Evolutionary conservation across 768 basidiomycete species (phyloP), one percentile per base, ranked within the genome.

Genomic region (Tylopilus sp.): DNA sequence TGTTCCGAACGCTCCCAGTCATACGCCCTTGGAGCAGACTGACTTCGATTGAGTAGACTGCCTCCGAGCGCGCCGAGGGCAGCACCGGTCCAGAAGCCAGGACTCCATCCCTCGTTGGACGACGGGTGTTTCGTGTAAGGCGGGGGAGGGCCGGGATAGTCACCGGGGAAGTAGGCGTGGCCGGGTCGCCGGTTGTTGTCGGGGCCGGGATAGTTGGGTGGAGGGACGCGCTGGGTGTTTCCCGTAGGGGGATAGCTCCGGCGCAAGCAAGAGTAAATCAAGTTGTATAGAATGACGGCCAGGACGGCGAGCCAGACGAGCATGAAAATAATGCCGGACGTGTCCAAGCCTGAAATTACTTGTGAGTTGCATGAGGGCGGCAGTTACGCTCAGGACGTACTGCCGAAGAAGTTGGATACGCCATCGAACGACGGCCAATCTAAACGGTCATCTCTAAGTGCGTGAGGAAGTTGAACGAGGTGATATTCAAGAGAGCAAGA

Each of bases 41-140:
- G 62, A 26, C 61, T 60, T 38, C 68, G 70, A 63, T 78, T 85
- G 70, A 77, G 73, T 3, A 84, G 60, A 55, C 81, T 80, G 25
- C 83, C 79, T 3, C 84, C 87, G 3, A 88, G 66, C 24, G 85
- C 86, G 8, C 91, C 94, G 1, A 87, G 62, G 1, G 82, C 80
- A 8, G 89, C 82, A 4, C 93, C 93, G 2, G 88, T 86, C 88
- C 86, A 94, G 66, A 96, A 94, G 4, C 92, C 92, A 12, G 88
- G 86, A 37, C 73, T 68, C 82, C 83, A 84, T 50, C 70, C 70
- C 24, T 63, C 66, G 42, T 10, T 51, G 6, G 67, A 25, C 22
- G 68, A 57, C 2, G 69, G 67, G 30, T 72, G 57, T 45, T 72
- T 73, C 17, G 79, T 77, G 58, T 87, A 85, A 0, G 86, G 84